phyloP scores from a whole-genome alignment of 352 stramenopile species.

The Globisporangium orthogonon region DNA sequence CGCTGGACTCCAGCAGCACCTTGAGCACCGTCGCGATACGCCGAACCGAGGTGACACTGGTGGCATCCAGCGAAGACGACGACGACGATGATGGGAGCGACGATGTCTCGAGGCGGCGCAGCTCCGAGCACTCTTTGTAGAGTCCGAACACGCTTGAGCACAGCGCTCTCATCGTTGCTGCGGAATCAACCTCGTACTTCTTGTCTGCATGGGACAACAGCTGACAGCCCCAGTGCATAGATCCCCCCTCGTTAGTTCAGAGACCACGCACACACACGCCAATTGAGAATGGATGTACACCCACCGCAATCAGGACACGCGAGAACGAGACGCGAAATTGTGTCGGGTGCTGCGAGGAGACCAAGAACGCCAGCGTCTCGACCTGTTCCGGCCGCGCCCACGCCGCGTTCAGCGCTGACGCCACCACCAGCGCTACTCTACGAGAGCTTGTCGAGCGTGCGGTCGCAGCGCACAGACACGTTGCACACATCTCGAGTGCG shows the following conservation, averaged over 20 bases:
- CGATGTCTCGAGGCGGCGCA: conserved; percentile 1
- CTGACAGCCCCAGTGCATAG: background rate
- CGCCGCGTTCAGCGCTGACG: background rate
- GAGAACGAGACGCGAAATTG: conserved; percentile 34
- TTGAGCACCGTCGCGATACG: conserved; percentile 27
- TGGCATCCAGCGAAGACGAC: background rate
- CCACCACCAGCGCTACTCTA: background rate
- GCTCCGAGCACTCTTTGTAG: conserved; percentile 23
- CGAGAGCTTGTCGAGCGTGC: background rate
- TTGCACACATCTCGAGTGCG: conserved; percentile 9
- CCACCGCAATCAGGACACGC: conserved; percentile 26
- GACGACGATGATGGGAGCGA: background rate
- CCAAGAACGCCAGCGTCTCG: conserved; percentile 11
- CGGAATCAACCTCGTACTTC: conserved; percentile 5
- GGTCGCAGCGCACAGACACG: conserved; percentile 4
- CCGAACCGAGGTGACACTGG: conserved; percentile 1
- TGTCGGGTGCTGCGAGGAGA: conserved; percentile 23
- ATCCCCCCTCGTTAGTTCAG: background rate
- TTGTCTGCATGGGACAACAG: background rate
- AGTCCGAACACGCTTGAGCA: conserved; percentile 35
- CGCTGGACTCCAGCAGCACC: conserved; percentile 29
- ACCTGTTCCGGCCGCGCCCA: background rate
- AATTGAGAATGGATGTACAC: background rate
- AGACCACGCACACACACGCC: background rate
- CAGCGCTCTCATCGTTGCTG: conserved; percentile 15